A percentile compares a stretch with the other conserved stretches of the same genome.
Evolutionary conservation across 352 stramenopile species (phyloP).

Genomic region (Phytophthora sp.): DNA sequence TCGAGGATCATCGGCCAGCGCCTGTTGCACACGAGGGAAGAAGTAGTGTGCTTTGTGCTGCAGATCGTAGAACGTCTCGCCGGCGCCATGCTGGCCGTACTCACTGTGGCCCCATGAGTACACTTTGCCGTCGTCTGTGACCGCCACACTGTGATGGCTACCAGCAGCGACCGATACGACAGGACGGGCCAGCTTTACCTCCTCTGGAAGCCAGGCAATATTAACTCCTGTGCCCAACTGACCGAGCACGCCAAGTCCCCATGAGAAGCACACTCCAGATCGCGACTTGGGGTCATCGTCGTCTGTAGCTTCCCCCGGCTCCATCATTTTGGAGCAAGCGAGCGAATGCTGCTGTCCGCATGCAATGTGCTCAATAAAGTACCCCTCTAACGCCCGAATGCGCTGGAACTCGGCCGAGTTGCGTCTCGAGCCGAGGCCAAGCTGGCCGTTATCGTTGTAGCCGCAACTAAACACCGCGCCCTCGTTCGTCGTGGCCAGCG

Average conservation of each 20-base stretch:
- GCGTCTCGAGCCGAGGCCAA: constrained; percentile 67
- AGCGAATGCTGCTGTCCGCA: constrained; percentile 84
- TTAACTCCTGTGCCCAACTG: constrained; percentile 72
- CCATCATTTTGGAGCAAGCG: constrained; percentile 46
- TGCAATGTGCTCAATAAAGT: constrained; percentile 67
- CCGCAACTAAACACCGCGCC: constrained; percentile 74
- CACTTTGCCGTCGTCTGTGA: constrained; percentile 58
- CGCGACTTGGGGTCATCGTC: constrained; percentile 24
- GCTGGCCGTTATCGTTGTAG: constrained; percentile 87
- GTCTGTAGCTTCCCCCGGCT: background rate
- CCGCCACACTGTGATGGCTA: constrained; percentile 79
- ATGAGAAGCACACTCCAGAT: constrained; percentile 73
- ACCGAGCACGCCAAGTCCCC: constrained; percentile 76
- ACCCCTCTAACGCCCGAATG: constrained; percentile 54
- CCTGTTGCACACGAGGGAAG: constrained; percentile 63
- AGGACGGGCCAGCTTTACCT: constrained; percentile 58
- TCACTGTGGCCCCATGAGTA: constrained; percentile 85
- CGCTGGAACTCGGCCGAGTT: constrained; percentile 68
- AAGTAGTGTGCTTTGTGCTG: constrained; percentile 82
- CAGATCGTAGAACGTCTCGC: constrained; percentile 70
- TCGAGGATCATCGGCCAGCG: constrained; percentile 44
- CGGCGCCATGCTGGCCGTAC: constrained; percentile 81
- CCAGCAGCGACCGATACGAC: constrained; percentile 66
- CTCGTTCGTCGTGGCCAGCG: constrained; percentile 56
- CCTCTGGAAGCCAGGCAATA: constrained; percentile 68